A percentile compares a stretch with the other conserved stretches of the same genome.
Evolutionary conservation across 192 early-diverging fungal species (phyloP).

Genomic region (Gorgonomyces haynaldii): DNA sequence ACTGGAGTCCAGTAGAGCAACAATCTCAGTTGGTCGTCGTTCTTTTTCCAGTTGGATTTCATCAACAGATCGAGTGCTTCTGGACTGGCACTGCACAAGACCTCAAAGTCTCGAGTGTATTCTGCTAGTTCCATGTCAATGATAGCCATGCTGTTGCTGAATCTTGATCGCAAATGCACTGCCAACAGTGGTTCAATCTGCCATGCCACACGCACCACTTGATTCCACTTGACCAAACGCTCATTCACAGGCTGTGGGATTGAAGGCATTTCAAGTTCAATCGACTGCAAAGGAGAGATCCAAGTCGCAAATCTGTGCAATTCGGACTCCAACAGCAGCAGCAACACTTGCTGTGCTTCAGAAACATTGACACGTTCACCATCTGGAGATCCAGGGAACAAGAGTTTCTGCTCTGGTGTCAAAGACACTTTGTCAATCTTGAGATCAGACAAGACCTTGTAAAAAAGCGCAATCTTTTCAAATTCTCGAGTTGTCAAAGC

Average conservation of each 20-base stretch:
- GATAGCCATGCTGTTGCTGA: conserved; percentile 47
- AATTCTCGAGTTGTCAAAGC: conserved; percentile 13
- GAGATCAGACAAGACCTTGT: conserved; percentile 14
- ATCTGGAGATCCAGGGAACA: neutral
- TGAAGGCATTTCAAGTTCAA: conserved; percentile 11
- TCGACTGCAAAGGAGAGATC: conserved; percentile 58
- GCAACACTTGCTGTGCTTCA: conserved; percentile 49
- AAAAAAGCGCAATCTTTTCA: conserved; percentile 20
- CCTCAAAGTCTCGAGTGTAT: conserved; percentile 48
- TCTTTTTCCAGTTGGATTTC: conserved; percentile 31
- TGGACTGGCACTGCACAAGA: conserved; percentile 56
- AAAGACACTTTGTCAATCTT: conserved; percentile 12
- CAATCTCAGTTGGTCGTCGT: conserved; percentile 25
- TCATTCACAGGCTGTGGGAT: conserved; percentile 17
- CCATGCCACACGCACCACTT: conserved; percentile 73
- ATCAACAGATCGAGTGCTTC: conserved; percentile 66
- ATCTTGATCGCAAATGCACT: conserved; percentile 62
- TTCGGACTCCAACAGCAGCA: conserved; percentile 84
- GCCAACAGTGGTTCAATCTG: conserved; percentile 68
- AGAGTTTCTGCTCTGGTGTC: neutral
- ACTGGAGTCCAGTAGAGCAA: conserved; percentile 84
- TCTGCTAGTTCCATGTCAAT: conserved; percentile 54
- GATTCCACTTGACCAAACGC: conserved; percentile 61
- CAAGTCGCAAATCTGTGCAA: conserved; percentile 71
- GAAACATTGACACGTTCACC: conserved; percentile 13